phyloP scores from a whole-genome alignment of 768 basidiomycete genomes.

The Auricularia heimuer region DNA sequence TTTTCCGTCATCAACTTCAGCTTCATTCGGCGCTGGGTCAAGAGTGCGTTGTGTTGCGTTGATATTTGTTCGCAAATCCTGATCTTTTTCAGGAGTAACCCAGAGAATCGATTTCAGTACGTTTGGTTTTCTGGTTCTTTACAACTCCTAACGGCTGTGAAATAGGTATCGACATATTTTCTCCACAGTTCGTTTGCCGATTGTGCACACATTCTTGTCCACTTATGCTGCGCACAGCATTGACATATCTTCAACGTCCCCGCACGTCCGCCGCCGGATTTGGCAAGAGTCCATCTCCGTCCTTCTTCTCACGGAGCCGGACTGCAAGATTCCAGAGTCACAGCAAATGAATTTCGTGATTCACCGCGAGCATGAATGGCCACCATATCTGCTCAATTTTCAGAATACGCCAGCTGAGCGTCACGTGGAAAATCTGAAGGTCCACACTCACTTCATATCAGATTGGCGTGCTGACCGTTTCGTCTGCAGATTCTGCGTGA shows the following conservation, averaged over 20 bases:
- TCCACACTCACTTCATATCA: conserved; percentile 14
- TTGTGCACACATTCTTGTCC: neutral
- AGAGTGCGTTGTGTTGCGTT: conserved; percentile 36
- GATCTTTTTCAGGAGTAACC: conserved; percentile 33
- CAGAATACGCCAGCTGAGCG: conserved; percentile 54
- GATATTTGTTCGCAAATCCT: neutral
- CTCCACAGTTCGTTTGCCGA: conserved; percentile 42
- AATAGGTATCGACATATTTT: conserved; percentile 70
- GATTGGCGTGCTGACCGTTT: neutral
- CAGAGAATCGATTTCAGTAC: conserved; percentile 67
- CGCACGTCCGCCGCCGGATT: conserved; percentile 58
- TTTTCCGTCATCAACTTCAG: conserved; percentile 50
- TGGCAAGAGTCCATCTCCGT: conserved; percentile 72
- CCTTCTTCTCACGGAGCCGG: conserved; percentile 49
- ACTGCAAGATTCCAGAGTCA: conserved; percentile 46
- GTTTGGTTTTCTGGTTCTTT: conserved; percentile 15
- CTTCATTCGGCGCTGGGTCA: conserved; percentile 44
- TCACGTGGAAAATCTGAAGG: conserved; percentile 73
- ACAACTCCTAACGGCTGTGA: neutral
- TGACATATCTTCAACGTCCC: conserved; percentile 44
- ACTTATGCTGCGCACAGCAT: conserved; percentile 29
- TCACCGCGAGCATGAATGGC: conserved; percentile 44
- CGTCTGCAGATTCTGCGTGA: conserved; percentile 56
- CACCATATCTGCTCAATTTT: conserved; percentile 63
- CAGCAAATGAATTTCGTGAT: conserved; percentile 53